Evolutionary conservation across 2,329 filamentous ascomycete genomes (phyloP).

Genomic region (Pseudogymnoascus sp.): DNA sequence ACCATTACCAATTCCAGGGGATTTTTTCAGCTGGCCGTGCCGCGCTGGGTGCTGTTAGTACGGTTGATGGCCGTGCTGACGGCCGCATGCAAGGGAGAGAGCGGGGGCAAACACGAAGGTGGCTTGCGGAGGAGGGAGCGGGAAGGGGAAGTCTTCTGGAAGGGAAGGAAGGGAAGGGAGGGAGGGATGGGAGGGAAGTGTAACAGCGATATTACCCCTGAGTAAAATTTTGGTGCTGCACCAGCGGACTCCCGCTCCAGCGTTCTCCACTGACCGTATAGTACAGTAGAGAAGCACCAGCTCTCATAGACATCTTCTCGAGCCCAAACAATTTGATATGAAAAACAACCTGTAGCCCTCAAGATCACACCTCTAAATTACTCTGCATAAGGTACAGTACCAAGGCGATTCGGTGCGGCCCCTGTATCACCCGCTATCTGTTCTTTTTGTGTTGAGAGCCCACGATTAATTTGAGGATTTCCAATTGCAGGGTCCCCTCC

Average conservation of each 20-base stretch:
- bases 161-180: neutral
- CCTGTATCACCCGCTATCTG: neutral
- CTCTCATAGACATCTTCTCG: neutral
- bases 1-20: conserved; percentile 1
- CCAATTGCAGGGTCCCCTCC: neutral
- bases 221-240: neutral
- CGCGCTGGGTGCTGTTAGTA: neutral
- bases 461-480: conserved; percentile 6
- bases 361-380: neutral
- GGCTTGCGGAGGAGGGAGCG: neutral
- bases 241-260: neutral
- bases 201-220: neutral
- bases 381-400: neutral
- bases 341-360: neutral
- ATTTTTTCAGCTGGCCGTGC: neutral
- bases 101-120: neutral
- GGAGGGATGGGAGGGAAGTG: neutral
- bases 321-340: neutral
- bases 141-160: neutral
- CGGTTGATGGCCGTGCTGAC: neutral
- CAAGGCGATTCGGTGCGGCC: neutral
- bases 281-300: neutral
- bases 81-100: neutral
- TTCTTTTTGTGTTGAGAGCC: neutral
- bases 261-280: neutral